Conservation (phyloP, 768 basidiomycete species). For the Myochromella boudieri region DNA sequence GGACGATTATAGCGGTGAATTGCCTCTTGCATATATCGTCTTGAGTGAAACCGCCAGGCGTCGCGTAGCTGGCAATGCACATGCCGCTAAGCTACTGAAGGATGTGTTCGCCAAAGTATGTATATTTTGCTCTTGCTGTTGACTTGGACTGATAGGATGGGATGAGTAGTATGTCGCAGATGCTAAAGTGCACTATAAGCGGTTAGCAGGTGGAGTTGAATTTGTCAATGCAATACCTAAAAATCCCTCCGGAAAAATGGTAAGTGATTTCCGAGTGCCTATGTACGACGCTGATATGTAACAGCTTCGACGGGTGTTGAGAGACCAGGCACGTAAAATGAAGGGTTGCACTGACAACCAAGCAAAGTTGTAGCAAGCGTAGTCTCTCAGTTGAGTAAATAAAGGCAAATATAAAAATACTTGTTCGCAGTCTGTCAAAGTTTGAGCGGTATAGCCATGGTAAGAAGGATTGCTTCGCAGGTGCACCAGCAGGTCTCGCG, state of each 20-base stretch:
- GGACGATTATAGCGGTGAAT: slow-evolving; percentile 76
- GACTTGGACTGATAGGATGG: neutral
- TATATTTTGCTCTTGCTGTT: neutral
- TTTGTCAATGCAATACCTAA: slow-evolving; percentile 65
- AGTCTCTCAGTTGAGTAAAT: no score
- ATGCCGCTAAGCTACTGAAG: slow-evolving; percentile 39
- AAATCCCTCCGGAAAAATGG: slow-evolving; percentile 71
- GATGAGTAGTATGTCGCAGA: slow-evolving; percentile 55
- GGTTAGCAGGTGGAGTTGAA: slow-evolving; percentile 59
- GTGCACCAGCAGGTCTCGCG: slow-evolving; percentile 88
- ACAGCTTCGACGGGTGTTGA: slow-evolving; percentile 50
- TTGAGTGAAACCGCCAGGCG: slow-evolving; percentile 40
- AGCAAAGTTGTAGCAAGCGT: slow-evolving; percentile 15
- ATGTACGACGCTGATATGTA: neutral
- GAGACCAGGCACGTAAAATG: slow-evolving; percentile 44
- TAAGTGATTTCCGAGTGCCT: slow-evolving; percentile 25
- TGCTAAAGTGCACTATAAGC: slow-evolving; percentile 60
- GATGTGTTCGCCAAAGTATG: slow-evolving; percentile 54
- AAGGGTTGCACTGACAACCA: neutral
- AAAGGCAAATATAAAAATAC: no score
- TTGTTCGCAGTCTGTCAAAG: no score
- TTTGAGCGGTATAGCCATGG: slow-evolving; percentile 52
- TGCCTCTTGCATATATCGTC: slow-evolving; percentile 72
- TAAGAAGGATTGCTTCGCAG: slow-evolving; percentile 79
- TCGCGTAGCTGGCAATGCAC: slow-evolving; percentile 30